Evolutionary conservation across 176 grass and related monocot species (phyloP).

Genomic region (Cymbopogon citratus): DNA sequence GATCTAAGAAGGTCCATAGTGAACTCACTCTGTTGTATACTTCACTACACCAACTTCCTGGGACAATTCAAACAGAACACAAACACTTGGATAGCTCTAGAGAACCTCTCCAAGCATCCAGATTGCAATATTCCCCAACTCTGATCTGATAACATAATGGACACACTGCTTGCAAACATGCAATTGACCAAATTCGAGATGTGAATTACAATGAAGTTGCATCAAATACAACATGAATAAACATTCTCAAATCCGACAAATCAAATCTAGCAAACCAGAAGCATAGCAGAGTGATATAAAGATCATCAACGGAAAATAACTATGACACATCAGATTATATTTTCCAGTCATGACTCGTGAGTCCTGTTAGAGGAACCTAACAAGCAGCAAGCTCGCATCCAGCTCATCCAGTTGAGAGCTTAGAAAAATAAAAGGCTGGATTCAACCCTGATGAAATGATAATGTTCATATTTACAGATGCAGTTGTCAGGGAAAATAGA

Average conservation of each 20-base stretch:
- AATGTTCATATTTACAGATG: background rate
- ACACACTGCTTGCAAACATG: background rate
- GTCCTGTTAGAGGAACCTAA: background rate
- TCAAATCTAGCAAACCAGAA: background rate
- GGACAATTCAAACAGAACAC: background rate
- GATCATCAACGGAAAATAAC: background rate
- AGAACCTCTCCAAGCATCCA: background rate
- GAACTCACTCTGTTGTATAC: background rate
- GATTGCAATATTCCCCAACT: background rate
- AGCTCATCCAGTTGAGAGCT: background rate
- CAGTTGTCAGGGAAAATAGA: background rate
- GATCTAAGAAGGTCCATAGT: background rate
- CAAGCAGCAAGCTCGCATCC: background rate
- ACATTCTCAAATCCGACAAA: background rate
- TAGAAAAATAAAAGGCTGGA: background rate
- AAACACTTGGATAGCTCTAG: background rate
- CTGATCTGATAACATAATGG: background rate
- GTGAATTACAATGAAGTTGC: background rate
- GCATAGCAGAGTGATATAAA: background rate
- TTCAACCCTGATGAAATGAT: background rate
- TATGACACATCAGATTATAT: background rate
- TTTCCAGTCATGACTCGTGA: background rate
- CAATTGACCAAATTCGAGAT: background rate
- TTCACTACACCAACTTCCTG: background rate
- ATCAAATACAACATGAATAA: background rate